These are phyloP conservation scores for Populus hybrid DNA, from an alignment of 441 rosid species.

Conservation along the genomic window DNA sequence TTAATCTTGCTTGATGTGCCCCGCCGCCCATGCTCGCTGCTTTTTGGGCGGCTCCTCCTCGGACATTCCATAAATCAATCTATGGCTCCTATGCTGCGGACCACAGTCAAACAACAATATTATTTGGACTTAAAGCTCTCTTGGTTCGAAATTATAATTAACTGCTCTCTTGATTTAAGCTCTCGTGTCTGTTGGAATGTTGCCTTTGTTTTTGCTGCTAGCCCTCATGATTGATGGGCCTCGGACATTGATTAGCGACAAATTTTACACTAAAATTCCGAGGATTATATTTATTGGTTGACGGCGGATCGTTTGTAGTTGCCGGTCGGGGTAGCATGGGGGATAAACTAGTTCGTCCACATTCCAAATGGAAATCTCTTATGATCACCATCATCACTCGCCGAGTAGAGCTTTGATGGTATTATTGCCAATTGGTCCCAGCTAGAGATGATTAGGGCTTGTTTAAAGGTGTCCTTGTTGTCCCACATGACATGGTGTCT, in stretches of 20 bases:
- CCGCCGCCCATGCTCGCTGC: slow-evolving; percentile 7
- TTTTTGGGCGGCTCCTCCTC: slow-evolving; percentile 18
- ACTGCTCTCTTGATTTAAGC: neutral
- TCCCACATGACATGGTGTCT: slow-evolving; percentile 23
- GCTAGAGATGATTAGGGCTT: slow-evolving; percentile 11
- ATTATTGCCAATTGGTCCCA: slow-evolving; percentile 24
- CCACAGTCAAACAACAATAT: neutral
- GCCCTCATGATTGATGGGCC: slow-evolving; percentile 27
- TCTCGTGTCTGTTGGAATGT: neutral
- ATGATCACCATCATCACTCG: slow-evolving; percentile 18
- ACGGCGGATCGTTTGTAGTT: slow-evolving; percentile 27
- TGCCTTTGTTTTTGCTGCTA: slow-evolving; percentile 1
- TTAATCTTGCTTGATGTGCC: slow-evolving; percentile 1
- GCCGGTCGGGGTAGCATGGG: neutral
- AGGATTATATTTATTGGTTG: slow-evolving; percentile 16
- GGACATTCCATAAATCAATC: slow-evolving; percentile 1
- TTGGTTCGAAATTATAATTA: slow-evolving; percentile 5
- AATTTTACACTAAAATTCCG: slow-evolving; percentile 1
- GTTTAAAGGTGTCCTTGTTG: slow-evolving; percentile 15
- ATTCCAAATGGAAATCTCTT: slow-evolving; percentile 19
- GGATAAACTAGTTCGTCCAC: neutral
- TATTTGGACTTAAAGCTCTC: neutral
- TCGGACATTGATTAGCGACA: slow-evolving; percentile 14
- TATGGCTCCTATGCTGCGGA: neutral
- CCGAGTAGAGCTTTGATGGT: slow-evolving; percentile 14